Evolutionary conservation across 2,329 filamentous ascomycete species (phyloP).

Genomic region (Exophiala calicioides): DNA sequence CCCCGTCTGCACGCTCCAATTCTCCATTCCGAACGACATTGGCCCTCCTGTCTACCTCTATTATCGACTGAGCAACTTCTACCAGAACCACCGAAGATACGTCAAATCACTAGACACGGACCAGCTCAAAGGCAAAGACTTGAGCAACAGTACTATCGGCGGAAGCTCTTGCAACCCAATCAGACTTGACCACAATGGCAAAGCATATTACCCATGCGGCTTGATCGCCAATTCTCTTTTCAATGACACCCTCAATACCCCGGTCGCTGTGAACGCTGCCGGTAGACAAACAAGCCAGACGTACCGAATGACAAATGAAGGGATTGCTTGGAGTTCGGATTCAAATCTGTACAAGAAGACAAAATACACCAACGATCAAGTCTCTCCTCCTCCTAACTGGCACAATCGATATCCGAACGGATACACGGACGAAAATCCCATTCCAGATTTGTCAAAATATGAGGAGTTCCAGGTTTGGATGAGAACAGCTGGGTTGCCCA

Average conservation of each 20-base stretch:
- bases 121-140: conserved; percentile 74
- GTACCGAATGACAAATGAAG: conserved; percentile 75
- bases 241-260: conserved; percentile 81
- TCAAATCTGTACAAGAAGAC: conserved; percentile 73
- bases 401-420: conserved; percentile 65
- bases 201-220: conserved; percentile 90
- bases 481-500: conserved; percentile 89
- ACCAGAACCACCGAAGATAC: conserved; percentile 97
- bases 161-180: conserved; percentile 76
- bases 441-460: conserved; percentile 72
- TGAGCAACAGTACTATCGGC: conserved; percentile 62
- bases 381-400: conserved; percentile 89
- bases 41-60: conserved; percentile 84
- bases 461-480: conserved; percentile 98
- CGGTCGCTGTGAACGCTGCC: conserved; percentile 60
- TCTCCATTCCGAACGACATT: conserved; percentile 77
- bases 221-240: conserved; percentile 96
- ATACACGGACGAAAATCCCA: conserved; percentile 65
- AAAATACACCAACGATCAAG: conserved; percentile 63
- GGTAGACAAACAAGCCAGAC: conserved; percentile 41
- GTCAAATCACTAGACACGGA: conserved; percentile 83
- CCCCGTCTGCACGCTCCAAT: conserved; percentile 69
- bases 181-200: conserved; percentile 52
- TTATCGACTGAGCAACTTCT: conserved; percentile 96
- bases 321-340: conserved; percentile 87